Conservation (phyloP, 805 yeast species). For the Pichia kluyveri region DNA sequence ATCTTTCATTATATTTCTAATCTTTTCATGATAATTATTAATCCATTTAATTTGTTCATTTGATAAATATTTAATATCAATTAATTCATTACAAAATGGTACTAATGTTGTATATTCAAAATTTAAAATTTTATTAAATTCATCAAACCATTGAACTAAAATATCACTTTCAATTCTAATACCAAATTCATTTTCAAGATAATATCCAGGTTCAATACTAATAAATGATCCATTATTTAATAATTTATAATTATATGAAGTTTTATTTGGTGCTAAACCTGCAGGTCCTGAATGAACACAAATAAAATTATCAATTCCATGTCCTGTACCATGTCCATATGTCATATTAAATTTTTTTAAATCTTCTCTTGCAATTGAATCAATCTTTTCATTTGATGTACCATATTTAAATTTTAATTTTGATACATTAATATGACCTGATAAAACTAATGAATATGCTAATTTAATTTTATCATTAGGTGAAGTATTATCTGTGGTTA, state of each 20-base stretch:
- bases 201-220: slow-evolving; percentile 93
- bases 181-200: slow-evolving; percentile 85
- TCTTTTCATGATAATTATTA: slow-evolving; percentile 51
- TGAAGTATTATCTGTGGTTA: slow-evolving; percentile 36
- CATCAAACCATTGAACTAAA: slow-evolving; percentile 37
- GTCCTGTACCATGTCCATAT: slow-evolving; percentile 94
- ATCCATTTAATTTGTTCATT: slow-evolving; percentile 59
- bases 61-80: slow-evolving; percentile 49
- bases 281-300: slow-evolving; percentile 94
- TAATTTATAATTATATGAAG: slow-evolving; percentile 36
- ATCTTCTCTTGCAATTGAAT: slow-evolving; percentile 72
- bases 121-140: slow-evolving; percentile 37
- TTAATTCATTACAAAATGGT: slow-evolving; percentile 74
- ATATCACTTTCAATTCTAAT: slow-evolving; percentile 83
- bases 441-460: slow-evolving; percentile 76
- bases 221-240: slow-evolving; percentile 61
- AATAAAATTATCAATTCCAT: slow-evolving; percentile 89
- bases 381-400: slow-evolving; percentile 68
- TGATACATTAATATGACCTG: slow-evolving; percentile 87
- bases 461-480: slow-evolving; percentile 41
- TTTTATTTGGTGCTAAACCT: slow-evolving; percentile 48
- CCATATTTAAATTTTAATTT: slow-evolving; percentile 69
- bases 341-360: slow-evolving; percentile 78
- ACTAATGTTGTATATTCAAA: slow-evolving; percentile 81
- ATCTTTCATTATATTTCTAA: slow-evolving; percentile 49